Conservation (phyloP, 345 rosid genomes). For the Clausena lansium region DNA sequence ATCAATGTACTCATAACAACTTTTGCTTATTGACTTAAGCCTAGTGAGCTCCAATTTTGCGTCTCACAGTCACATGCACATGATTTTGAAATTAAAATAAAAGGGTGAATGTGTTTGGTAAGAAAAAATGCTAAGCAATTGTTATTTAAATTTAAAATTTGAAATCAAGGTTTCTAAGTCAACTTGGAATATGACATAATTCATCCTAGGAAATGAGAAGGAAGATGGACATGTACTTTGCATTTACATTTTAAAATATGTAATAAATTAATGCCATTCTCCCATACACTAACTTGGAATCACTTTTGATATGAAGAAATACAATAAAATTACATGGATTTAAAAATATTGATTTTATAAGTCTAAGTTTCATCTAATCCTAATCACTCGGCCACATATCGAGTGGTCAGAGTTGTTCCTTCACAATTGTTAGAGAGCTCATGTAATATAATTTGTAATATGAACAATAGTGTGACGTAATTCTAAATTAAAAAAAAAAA, state of each 20-base stretch:
- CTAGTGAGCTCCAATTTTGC: neutral
- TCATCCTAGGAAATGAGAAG: conserved; percentile 19
- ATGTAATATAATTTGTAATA: too few relatives aligned
- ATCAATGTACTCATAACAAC: neutral
- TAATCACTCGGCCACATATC: too few relatives aligned
- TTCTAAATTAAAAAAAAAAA: too few relatives aligned
- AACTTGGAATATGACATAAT: conserved; percentile 13
- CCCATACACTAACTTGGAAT: neutral
- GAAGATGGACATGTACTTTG: neutral
- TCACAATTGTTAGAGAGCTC: too few relatives aligned
- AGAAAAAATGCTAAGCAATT: neutral
- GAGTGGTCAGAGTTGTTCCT: too few relatives aligned
- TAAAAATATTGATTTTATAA: neutral
- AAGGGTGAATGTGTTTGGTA: conserved; percentile 13
- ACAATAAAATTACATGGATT: neutral
- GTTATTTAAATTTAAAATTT: neutral
- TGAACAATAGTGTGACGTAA: too few relatives aligned
- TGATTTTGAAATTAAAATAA: neutral
- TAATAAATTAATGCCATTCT: too few relatives aligned
- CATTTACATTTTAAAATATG: neutral
- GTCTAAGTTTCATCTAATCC: neutral
- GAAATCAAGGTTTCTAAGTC: conserved; percentile 6
- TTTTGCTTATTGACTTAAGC: too few relatives aligned
- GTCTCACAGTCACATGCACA: neutral
- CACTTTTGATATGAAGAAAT: neutral